phyloP scores from a whole-genome alignment of 495 filamentous ascomycete species.

The Ramalina intermedia region DNA sequence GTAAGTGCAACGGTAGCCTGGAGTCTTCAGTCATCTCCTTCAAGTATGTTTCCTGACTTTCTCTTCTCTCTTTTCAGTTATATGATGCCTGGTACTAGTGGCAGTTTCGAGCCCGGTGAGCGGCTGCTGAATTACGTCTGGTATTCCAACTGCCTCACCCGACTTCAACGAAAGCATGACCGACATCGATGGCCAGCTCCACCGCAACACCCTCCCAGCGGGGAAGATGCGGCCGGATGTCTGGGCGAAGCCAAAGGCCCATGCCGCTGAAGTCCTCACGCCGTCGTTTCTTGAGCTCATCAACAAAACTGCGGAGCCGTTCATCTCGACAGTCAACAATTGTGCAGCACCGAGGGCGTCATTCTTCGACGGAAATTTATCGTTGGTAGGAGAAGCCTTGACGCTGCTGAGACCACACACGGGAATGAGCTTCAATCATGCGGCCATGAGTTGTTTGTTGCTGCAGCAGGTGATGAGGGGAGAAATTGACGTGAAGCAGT shows the following conservation, averaged over 20 bases:
- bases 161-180: slow-evolving; percentile 39
- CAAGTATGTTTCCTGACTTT: too few relatives aligned
- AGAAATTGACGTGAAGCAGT: neutral
- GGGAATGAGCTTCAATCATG: slow-evolving; percentile 36
- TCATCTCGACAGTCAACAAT: slow-evolving; percentile 42
- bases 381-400: slow-evolving; percentile 43
- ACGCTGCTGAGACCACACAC: slow-evolving; percentile 43
- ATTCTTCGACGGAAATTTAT: slow-evolving; percentile 33
- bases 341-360: slow-evolving; percentile 28
- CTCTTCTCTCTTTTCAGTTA: too few relatives aligned
- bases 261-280: slow-evolving; percentile 29
- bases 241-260: slow-evolving; percentile 30
- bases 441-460: slow-evolving; percentile 31
- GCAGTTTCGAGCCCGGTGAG: too few relatives aligned
- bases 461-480: slow-evolving; percentile 9
- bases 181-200: slow-evolving; percentile 30
- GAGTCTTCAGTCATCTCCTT: too few relatives aligned
- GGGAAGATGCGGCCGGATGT: slow-evolving; percentile 27
- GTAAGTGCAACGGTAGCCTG: too few relatives aligned
- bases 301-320: slow-evolving; percentile 30
- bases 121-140: slow-evolving; percentile 43
- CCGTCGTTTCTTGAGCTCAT: slow-evolving; percentile 41
- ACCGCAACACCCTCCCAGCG: slow-evolving; percentile 32
- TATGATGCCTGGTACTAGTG: too few relatives aligned
- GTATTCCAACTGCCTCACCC: slow-evolving; percentile 37